Conservation (phyloP, 805 yeast genomes). For the Debaryomyces hansenii region DNA sequence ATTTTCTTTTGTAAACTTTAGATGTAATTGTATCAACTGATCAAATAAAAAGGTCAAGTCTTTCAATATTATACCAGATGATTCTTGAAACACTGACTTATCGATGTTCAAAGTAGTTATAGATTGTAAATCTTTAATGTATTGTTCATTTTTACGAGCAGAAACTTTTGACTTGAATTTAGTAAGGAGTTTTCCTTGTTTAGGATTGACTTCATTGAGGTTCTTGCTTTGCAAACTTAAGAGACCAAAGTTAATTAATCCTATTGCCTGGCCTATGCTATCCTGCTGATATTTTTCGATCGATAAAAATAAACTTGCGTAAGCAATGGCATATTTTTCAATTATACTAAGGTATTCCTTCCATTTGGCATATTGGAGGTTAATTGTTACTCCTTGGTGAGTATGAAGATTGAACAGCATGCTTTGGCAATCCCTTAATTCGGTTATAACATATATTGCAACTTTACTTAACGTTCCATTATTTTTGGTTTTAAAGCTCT, state of each 20-base stretch:
- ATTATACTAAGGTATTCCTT: slow-evolving; percentile 27
- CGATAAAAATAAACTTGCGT: slow-evolving; percentile 45
- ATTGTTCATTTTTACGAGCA: slow-evolving; percentile 29
- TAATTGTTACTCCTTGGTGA: slow-evolving; percentile 1
- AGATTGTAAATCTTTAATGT: slow-evolving; percentile 31
- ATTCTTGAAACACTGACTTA: slow-evolving; percentile 33
- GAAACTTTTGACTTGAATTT: slow-evolving; percentile 27
- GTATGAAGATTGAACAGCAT: slow-evolving; percentile 14
- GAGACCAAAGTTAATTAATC: slow-evolving; percentile 39
- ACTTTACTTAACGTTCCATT: slow-evolving; percentile 47
- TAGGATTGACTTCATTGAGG: slow-evolving; percentile 11
- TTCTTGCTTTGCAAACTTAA: slow-evolving; percentile 37
- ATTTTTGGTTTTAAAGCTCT: slow-evolving; percentile 20
- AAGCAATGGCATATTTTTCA: slow-evolving; percentile 38
- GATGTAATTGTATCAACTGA: slow-evolving; percentile 36
- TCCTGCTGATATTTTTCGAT: slow-evolving; percentile 46
- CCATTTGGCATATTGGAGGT: slow-evolving; percentile 21
- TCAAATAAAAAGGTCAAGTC: slow-evolving; percentile 43
- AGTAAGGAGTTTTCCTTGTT: slow-evolving; percentile 10
- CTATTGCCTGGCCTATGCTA: slow-evolving; percentile 47
- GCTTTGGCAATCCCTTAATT: slow-evolving; percentile 24
- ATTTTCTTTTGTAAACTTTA: slow-evolving; percentile 46
- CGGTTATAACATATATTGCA: slow-evolving; percentile 40
- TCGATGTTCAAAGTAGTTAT: slow-evolving; percentile 34
- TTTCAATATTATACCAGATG: slow-evolving; percentile 33